phyloP scores from a whole-genome alignment of 2,329 filamentous ascomycete genomes.

The Tolypocladium album region DNA sequence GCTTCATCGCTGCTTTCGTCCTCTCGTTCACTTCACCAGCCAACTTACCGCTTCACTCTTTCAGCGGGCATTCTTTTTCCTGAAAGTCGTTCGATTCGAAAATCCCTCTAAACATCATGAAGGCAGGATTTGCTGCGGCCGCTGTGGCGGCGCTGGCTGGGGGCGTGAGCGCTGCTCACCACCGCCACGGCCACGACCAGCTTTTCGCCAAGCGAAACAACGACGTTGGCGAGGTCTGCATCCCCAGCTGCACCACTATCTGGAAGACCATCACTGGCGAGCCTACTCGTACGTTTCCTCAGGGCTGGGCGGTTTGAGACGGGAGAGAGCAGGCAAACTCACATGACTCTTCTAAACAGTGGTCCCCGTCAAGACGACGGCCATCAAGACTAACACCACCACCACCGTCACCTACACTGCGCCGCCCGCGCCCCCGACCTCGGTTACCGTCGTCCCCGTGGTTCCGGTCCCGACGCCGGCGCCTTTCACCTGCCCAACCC shows the following conservation, averaged over 20 bases:
- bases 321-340: background rate
- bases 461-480: conserved; percentile 41
- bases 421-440: conserved; percentile 7
- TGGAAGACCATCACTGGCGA: conserved; percentile 60
- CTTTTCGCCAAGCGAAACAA: conserved; percentile 41
- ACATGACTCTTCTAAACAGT: conserved; percentile 17
- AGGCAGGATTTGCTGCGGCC: conserved; percentile 57
- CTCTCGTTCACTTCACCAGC: conserved; percentile 32
- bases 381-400: conserved; percentile 11
- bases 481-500: conserved; percentile 46
- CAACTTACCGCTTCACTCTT: conserved; percentile 70
- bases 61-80: conserved; percentile 69
- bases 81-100: conserved; percentile 1
- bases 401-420: conserved; percentile 5
- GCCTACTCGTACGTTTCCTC: conserved; percentile 44
- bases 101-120: conserved; percentile 45
- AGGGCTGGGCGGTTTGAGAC: background rate
- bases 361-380: conserved; percentile 21
- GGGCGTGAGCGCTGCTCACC: conserved; percentile 44
- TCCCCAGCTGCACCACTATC: conserved; percentile 59
- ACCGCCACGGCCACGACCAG: conserved; percentile 54
- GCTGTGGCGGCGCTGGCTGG: conserved; percentile 50
- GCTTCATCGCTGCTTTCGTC: conserved; percentile 35
- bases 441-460: conserved; percentile 30
- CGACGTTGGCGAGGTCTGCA: conserved; percentile 37